These are phyloP conservation scores for Sordariomycetes sp. DNA, from an alignment of 2,329 filamentous ascomycete genomes.

Conservation along the genomic window DNA sequence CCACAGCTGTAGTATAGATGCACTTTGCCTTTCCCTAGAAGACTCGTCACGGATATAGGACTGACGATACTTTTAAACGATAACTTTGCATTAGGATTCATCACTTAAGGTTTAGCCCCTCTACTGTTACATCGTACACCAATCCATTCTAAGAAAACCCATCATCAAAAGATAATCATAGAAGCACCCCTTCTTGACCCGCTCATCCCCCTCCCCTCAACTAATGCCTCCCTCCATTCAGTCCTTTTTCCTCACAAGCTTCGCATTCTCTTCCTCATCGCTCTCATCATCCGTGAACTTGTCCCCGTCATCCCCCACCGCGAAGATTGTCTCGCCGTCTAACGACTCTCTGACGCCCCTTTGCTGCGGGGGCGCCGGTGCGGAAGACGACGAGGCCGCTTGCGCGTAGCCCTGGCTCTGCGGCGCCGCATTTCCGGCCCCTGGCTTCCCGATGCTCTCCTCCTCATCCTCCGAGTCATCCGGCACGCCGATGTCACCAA, in stretches of 20 bases:
- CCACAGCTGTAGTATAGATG: neutral
- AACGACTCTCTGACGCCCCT: slow-evolving; percentile 40
- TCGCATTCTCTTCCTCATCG: slow-evolving; percentile 45
- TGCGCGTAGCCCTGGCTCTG: slow-evolving; percentile 4
- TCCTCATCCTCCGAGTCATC: slow-evolving; percentile 47
- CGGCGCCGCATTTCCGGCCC: neutral
- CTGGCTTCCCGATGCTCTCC: slow-evolving; percentile 29
- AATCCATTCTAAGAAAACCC: neutral
- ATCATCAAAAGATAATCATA: neutral
- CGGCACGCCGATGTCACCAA: slow-evolving; percentile 76
- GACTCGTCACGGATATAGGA: neutral
- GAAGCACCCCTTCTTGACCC: neutral
- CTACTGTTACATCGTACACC: neutral
- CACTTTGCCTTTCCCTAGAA: neutral
- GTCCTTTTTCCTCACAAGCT: slow-evolving; percentile 37
- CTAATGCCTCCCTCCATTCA: slow-evolving; percentile 9
- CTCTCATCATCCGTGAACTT: slow-evolving; percentile 69
- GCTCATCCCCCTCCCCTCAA: neutral
- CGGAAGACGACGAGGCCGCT: slow-evolving; percentile 6
- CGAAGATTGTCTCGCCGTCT: slow-evolving; percentile 93
- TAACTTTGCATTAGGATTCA: neutral
- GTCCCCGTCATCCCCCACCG: slow-evolving; percentile 75
- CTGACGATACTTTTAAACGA: neutral
- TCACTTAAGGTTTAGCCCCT: neutral
- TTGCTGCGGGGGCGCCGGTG: slow-evolving; percentile 8